Conservation (phyloP, 768 basidiomycete genomes). For the Suillus placidus region DNA sequence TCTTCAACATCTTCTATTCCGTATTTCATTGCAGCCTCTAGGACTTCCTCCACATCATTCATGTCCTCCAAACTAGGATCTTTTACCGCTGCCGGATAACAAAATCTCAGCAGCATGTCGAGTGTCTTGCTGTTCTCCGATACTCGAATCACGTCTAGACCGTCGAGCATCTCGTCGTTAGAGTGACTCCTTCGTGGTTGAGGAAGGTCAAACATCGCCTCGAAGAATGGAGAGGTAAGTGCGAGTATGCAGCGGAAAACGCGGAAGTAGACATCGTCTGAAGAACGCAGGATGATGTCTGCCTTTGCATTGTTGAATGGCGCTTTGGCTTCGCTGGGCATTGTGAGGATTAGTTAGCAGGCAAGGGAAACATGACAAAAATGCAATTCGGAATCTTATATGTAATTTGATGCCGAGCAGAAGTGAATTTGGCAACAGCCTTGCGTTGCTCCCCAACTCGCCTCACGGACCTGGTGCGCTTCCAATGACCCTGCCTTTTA, state of each 20-base stretch:
- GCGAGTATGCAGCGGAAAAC: constrained; percentile 30
- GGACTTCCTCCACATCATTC: constrained; percentile 24
- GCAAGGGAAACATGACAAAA: background rate
- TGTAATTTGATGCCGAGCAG: background rate
- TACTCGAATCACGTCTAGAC: constrained; percentile 32
- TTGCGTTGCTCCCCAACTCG: background rate
- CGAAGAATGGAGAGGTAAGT: constrained; percentile 34
- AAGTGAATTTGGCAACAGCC: background rate
- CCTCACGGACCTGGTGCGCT: background rate
- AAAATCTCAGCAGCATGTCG: constrained; percentile 36
- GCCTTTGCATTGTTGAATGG: constrained; percentile 53
- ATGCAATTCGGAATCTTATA: constrained; percentile 1
- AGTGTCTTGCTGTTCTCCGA: constrained; percentile 31
- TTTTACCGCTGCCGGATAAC: constrained; percentile 36
- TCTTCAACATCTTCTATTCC: constrained; percentile 31
- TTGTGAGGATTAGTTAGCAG: constrained; percentile 8
- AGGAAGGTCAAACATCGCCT: constrained; percentile 37
- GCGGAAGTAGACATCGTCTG: constrained; percentile 39
- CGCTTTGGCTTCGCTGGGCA: constrained; percentile 26
- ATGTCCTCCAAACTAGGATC: constrained; percentile 22
- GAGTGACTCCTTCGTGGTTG: constrained; percentile 15
- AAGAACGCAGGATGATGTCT: constrained; percentile 55
- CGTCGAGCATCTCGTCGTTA: constrained; percentile 18
- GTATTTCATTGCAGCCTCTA: constrained; percentile 36
- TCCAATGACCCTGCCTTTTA: background rate